phyloP scores from a whole-genome alignment of 805 yeast genomes.

The Scheffersomyces lignosus region DNA sequence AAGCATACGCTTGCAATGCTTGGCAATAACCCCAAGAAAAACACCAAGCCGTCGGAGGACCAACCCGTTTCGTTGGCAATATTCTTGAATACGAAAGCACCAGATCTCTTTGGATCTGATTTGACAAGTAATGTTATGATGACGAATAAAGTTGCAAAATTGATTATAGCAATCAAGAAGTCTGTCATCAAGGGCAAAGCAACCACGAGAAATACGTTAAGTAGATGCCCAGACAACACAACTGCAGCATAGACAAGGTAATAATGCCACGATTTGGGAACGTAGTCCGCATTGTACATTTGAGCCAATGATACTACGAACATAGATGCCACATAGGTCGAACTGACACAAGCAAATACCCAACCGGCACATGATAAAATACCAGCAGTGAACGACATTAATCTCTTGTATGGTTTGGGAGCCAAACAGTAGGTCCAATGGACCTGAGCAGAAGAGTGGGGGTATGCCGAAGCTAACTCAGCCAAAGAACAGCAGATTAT shows the following conservation, averaged over 20 bases:
- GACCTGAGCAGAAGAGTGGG: slow-evolving; percentile 33
- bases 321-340: slow-evolving; percentile 15
- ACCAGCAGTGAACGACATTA: slow-evolving; percentile 30
- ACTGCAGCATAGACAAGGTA: slow-evolving; percentile 15
- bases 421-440: slow-evolving; percentile 34
- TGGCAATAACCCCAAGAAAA: slow-evolving; percentile 25
- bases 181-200: slow-evolving; percentile 14
- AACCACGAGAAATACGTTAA: slow-evolving; percentile 8
- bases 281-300: slow-evolving; percentile 16
- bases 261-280: slow-evolving; percentile 16
- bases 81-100: slow-evolving; percentile 21
- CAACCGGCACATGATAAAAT: slow-evolving; percentile 25
- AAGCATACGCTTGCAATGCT: slow-evolving; percentile 28
- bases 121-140: slow-evolving; percentile 19
- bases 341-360: slow-evolving; percentile 20
- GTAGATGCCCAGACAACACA: slow-evolving; percentile 3
- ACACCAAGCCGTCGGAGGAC: slow-evolving; percentile 23
- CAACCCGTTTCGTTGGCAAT: slow-evolving; percentile 26
- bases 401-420: slow-evolving; percentile 18
- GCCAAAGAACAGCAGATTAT: slow-evolving; percentile 19
- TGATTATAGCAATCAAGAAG: slow-evolving; percentile 18
- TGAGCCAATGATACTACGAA: slow-evolving; percentile 15
- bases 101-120: slow-evolving; percentile 17
- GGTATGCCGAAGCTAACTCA: slow-evolving; percentile 34
- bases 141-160: slow-evolving; percentile 21